phyloP scores from a whole-genome alignment of 2,329 filamentous ascomycete species.

The Fusarium beomiforme region DNA sequence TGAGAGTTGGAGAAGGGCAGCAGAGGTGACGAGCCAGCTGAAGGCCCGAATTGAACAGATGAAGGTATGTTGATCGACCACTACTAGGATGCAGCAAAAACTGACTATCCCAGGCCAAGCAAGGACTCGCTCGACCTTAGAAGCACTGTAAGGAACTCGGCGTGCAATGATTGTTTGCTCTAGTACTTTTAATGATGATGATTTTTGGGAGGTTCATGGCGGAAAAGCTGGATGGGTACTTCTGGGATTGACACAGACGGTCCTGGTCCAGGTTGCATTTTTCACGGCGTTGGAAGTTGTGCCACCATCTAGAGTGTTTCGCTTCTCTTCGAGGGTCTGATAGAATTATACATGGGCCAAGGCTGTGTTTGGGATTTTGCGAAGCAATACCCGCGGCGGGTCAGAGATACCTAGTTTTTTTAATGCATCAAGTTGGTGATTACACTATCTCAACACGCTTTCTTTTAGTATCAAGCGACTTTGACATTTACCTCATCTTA shows the following conservation, averaged over 20 bases:
- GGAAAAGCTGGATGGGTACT: slow-evolving; percentile 37
- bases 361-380: slow-evolving; percentile 38
- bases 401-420: slow-evolving; percentile 42
- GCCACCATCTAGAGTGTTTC: slow-evolving; percentile 40
- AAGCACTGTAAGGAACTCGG: slow-evolving; percentile 10
- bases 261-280: slow-evolving; percentile 41
- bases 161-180: slow-evolving; percentile 14
- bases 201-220: slow-evolving; percentile 34
- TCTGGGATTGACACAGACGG: slow-evolving; percentile 32
- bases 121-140: slow-evolving; percentile 59
- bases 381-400: slow-evolving; percentile 37
- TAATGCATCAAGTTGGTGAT: slow-evolving; percentile 44
- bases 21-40: slow-evolving; percentile 96
- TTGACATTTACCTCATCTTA: too few relatives aligned
- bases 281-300: slow-evolving; percentile 44
- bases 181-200: slow-evolving; percentile 39
- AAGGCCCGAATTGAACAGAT: slow-evolving; percentile 99
- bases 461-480: too few relatives aligned
- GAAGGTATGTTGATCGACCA: slow-evolving; percentile 68
- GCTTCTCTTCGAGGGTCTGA: slow-evolving; percentile 24
- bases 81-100: not conserved
- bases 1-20: slow-evolving; percentile 97
- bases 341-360: slow-evolving; percentile 34
- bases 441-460: not conserved
- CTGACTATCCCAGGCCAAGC: slow-evolving; percentile 54